These are phyloP conservation scores for Furcasterigmium sp. DNA, from an alignment of 2,329 filamentous ascomycete genomes.

Conservation along the genomic window DNA sequence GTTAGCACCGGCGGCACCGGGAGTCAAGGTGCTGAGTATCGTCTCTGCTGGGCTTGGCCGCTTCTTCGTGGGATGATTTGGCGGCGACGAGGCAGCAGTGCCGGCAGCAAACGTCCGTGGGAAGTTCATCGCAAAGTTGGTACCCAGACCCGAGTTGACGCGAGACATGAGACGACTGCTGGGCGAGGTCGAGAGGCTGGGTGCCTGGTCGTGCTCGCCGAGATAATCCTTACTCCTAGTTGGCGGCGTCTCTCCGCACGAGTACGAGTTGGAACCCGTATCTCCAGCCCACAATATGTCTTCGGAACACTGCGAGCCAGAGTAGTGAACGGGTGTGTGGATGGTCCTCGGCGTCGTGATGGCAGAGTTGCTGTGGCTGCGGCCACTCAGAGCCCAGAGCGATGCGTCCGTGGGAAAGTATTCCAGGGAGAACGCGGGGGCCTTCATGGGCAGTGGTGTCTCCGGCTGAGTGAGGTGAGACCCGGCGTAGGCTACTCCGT, in stretches of 20 bases:
- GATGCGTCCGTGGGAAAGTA: conserved; percentile 58
- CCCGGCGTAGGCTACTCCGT: conserved; percentile 53
- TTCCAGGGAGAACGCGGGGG: conserved; percentile 60
- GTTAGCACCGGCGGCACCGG: conserved; percentile 34
- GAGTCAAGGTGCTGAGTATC: conserved; percentile 49
- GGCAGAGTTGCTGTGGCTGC: conserved; percentile 48
- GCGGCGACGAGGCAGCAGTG: conserved; percentile 36
- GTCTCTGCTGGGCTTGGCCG: conserved; percentile 58
- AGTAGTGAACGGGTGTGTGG: conserved; percentile 49
- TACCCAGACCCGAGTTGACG: conserved; percentile 49
- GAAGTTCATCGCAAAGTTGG: conserved; percentile 51
- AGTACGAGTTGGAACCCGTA: conserved; percentile 52
- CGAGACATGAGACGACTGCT: conserved; percentile 48
- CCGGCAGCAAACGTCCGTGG: conserved; percentile 35
- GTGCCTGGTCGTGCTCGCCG: conserved; percentile 37
- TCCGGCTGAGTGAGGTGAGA: conserved; percentile 52
- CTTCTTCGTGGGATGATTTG: conserved; percentile 37
- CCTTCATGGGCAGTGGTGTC: conserved; percentile 60
- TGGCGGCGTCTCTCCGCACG: conserved; percentile 57
- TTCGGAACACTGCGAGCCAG: conserved; percentile 53
- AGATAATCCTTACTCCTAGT: conserved; percentile 38
- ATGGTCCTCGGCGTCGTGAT: conserved; percentile 53
- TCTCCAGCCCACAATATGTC: conserved; percentile 48
- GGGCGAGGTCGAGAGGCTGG: conserved; percentile 55
- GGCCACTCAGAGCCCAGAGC: conserved; percentile 46